Conservation (phyloP, 352 stramenopile species). For the Saprolegnia diclina region DNA sequence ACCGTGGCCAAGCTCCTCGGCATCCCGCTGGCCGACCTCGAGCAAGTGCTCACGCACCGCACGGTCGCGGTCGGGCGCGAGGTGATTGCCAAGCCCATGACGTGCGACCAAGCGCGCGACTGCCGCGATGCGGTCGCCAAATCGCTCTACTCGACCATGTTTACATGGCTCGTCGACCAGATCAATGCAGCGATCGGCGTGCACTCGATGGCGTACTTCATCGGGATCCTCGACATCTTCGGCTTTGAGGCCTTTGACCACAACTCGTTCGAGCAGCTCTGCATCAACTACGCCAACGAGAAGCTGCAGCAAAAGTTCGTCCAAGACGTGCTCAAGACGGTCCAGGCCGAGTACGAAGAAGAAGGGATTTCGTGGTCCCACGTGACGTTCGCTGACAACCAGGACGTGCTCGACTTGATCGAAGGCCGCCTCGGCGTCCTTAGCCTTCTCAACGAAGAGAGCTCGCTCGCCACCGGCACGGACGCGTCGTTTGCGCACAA, state of each 20-base stretch:
- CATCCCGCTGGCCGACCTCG: conserved; percentile 47
- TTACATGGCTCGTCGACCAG: conserved; percentile 92
- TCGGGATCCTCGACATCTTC: conserved; percentile 92
- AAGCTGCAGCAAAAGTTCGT: conserved; percentile 87
- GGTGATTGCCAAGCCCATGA: conserved; percentile 79
- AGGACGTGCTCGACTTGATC: conserved; percentile 87
- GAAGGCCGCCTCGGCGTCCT: conserved; percentile 85
- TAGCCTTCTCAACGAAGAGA: conserved; percentile 88
- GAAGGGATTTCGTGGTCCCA: conserved; percentile 89
- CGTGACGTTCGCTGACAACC: conserved; percentile 87
- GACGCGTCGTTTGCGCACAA: conserved; percentile 87
- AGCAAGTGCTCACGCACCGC: conserved; percentile 66
- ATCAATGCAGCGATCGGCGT: conserved; percentile 90
- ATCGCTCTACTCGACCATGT: conserved; percentile 92
- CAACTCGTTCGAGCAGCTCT: conserved; percentile 91
- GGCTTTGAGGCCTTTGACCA: conserved; percentile 89
- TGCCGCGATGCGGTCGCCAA: conserved; percentile 93
- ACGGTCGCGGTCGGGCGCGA: conserved; percentile 80
- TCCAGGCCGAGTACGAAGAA: conserved; percentile 87
- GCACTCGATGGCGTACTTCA: conserved; percentile 60
- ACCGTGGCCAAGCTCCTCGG: conserved; percentile 56
- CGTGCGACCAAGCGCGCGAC: conserved; percentile 68
- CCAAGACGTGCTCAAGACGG: conserved; percentile 90
- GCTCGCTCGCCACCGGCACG: conserved; percentile 69
- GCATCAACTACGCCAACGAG: conserved; percentile 92